phyloP scores from a whole-genome alignment of 2,329 filamentous ascomycete species.

The Alternaria triticimaculans region DNA sequence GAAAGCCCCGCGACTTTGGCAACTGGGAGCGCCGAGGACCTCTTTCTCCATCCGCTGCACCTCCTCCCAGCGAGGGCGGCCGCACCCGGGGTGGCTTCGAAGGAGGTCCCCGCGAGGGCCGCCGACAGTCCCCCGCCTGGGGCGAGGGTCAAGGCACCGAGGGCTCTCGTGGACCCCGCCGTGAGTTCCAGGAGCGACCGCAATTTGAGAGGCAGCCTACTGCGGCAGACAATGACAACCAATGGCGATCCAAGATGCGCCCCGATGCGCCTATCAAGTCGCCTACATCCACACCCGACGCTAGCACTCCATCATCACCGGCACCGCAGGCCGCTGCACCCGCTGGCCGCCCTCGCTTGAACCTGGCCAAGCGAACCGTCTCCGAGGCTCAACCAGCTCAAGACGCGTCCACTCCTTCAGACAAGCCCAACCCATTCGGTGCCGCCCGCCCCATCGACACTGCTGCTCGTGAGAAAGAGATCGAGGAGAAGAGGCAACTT shows the following conservation, averaged over 20 bases:
- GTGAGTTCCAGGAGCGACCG: slow-evolving; percentile 70
- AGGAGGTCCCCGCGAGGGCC: slow-evolving; percentile 43
- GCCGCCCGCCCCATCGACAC: slow-evolving; percentile 95
- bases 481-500: slow-evolving; percentile 85
- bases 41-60: slow-evolving; percentile 70
- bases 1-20: slow-evolving; percentile 78
- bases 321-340: slow-evolving; percentile 66
- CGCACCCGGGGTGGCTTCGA: slow-evolving; percentile 64
- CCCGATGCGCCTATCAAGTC: slow-evolving; percentile 72
- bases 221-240: slow-evolving; percentile 88
- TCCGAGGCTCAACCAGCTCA: slow-evolving; percentile 69
- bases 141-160: slow-evolving; percentile 73
- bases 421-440: slow-evolving; percentile 93
- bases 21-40: slow-evolving; percentile 97
- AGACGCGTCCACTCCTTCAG: slow-evolving; percentile 51
- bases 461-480: slow-evolving; percentile 82
- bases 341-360: slow-evolving; percentile 77
- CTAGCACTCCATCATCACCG: slow-evolving; percentile 77
- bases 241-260: slow-evolving; percentile 91
- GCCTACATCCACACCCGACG: slow-evolving; percentile 72
- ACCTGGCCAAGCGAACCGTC: slow-evolving; percentile 89
- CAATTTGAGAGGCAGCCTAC: slow-evolving; percentile 74
- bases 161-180: slow-evolving; percentile 78
- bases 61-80: slow-evolving; percentile 61
- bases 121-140: slow-evolving; percentile 73